Evolutionary conservation across 176 grass and related monocot species (phyloP).

Genomic region (Coix lacrymajobi): DNA sequence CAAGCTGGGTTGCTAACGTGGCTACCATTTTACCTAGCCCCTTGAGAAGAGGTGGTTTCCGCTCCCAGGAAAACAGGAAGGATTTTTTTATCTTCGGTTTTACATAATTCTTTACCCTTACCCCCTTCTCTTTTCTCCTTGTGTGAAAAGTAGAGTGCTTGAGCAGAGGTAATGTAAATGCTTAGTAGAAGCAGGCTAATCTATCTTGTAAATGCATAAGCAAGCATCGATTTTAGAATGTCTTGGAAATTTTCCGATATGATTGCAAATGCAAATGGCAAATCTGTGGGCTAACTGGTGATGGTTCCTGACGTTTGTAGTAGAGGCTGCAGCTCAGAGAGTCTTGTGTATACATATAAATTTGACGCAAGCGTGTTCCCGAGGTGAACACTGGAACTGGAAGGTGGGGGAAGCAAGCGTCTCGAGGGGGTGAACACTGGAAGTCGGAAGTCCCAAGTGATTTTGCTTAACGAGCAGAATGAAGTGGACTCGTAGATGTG

Average conservation of each 20-base stretch:
- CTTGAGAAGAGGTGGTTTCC: conserved; percentile 28
- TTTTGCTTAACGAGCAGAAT: background rate
- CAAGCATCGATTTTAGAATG: conserved; percentile 38
- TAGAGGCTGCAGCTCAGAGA: background rate
- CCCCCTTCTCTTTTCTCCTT: background rate
- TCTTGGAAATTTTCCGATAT: conserved; percentile 12
- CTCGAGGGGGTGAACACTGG: too few species aligned
- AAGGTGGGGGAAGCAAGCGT: background rate
- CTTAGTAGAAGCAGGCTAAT: conserved; percentile 64
- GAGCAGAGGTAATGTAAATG: conserved; percentile 72
- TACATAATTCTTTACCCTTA: conserved; percentile 39
- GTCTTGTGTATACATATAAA: background rate
- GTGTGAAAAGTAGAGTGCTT: conserved; percentile 58
- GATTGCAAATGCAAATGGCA: conserved; percentile 10
- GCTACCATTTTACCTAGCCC: conserved; percentile 57
- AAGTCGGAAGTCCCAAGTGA: background rate
- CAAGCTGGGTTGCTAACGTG: conserved; percentile 44
- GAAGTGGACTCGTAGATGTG: too few species aligned
- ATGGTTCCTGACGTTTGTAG: background rate
- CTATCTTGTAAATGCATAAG: conserved; percentile 77
- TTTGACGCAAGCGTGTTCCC: background rate
- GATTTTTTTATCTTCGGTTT: conserved; percentile 10
- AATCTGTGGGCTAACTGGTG: background rate
- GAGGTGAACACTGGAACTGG: too few species aligned
- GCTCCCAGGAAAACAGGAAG: conserved; percentile 20